A percentile compares a stretch with the other conserved stretches of the same genome.
These are phyloP conservation scores for Rheum nobile DNA, from an alignment of 148 eudicot species.

Conservation along the genomic window DNA sequence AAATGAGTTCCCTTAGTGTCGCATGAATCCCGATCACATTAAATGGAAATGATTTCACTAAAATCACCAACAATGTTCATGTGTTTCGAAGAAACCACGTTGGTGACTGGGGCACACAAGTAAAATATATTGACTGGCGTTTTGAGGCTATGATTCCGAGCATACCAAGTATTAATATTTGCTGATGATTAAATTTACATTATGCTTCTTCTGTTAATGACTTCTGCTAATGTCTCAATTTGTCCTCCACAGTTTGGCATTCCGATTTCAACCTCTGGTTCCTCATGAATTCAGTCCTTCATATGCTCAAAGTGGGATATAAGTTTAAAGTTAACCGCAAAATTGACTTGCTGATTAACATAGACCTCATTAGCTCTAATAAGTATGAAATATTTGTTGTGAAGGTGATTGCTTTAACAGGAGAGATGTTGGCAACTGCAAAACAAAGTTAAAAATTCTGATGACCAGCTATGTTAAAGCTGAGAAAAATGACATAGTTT, in stretches of 20 bases:
- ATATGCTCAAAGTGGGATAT: constrained; percentile 50
- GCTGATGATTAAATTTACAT: background rate
- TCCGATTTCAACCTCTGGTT: constrained; percentile 43
- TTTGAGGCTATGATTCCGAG: background rate
- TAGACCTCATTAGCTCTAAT: background rate
- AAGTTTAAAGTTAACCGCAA: constrained; percentile 31
- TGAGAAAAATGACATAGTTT: too few species aligned
- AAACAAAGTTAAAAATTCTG: constrained; percentile 60
- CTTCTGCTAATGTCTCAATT: constrained; percentile 6
- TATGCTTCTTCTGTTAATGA: background rate
- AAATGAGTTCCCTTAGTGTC: too few species aligned
- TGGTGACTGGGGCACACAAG: constrained; percentile 99
- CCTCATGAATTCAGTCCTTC: constrained; percentile 73
- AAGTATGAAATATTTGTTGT: constrained; percentile 4
- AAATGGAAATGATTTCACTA: too few species aligned
- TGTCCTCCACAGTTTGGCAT: constrained; percentile 77
- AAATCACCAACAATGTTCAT: too few species aligned
- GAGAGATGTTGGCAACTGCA: constrained; percentile 85
- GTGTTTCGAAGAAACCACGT: constrained; percentile 93
- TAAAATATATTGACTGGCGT: constrained; percentile 7
- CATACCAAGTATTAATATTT: background rate
- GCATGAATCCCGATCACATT: too few species aligned
- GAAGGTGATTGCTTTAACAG: constrained; percentile 89
- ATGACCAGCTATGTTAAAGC: too few species aligned
- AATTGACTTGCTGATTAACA: constrained; percentile 11